phyloP scores from a whole-genome alignment of 495 filamentous ascomycete species.

The Monascus purpureus region DNA sequence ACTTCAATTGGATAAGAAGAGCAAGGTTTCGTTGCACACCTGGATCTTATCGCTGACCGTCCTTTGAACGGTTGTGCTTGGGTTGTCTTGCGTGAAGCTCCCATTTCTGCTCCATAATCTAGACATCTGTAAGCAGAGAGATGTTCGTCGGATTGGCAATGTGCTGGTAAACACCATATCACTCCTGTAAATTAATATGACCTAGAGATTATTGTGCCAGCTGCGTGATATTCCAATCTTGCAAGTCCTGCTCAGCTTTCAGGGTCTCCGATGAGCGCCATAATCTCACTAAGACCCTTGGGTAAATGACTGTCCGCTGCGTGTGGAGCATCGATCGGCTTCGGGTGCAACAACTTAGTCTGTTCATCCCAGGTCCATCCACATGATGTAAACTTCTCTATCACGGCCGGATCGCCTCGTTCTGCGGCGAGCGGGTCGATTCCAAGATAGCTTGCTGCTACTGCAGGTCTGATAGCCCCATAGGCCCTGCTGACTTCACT shows the following conservation, averaged over 20 bases:
- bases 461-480: conserved; percentile 31
- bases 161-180: no score
- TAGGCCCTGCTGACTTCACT: conserved; percentile 33
- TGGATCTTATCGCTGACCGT: conserved; percentile 1
- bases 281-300: conserved; percentile 18
- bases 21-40: conserved; percentile 32
- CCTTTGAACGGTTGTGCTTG: background rate
- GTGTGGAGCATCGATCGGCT: conserved; percentile 15
- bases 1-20: conserved; percentile 34
- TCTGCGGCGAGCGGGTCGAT: conserved; percentile 20
- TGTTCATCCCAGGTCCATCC: conserved; percentile 35
- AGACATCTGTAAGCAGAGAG: background rate
- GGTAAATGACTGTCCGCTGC: conserved; percentile 10
- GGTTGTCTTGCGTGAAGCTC: background rate
- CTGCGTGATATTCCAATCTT: no score
- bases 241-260: conserved; percentile 14
- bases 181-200: no score
- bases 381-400: conserved; percentile 25
- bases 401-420: conserved; percentile 15
- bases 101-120: background rate
- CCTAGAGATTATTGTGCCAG: no score
- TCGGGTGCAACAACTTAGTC: conserved; percentile 23
- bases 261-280: conserved; percentile 20
- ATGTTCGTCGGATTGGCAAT: no score
- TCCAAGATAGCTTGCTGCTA: conserved; percentile 32